Conservation (phyloP, 2,329 filamentous ascomycete genomes). For the Botrytis paeoniae region DNA sequence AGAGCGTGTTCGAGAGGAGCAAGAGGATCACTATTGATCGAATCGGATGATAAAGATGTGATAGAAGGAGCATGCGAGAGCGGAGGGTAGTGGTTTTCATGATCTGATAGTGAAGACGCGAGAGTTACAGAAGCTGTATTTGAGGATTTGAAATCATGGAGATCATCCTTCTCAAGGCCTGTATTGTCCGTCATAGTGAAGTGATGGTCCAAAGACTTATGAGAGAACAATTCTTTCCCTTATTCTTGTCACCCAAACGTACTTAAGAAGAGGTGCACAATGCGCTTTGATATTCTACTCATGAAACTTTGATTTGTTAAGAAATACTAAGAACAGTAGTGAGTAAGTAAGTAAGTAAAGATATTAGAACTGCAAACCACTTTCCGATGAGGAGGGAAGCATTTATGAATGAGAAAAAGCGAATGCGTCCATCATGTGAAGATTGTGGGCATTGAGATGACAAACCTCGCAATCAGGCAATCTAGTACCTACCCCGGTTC, state of each 20-base stretch:
- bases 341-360: not conserved
- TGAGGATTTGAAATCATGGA: conserved; percentile 13
- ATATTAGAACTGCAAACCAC: not conserved
- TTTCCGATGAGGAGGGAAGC: not conserved
- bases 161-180: conserved; percentile 26
- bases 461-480: conserved; percentile 3
- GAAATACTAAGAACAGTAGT: not conserved
- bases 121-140: conserved; percentile 18
- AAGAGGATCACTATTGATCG: conserved; percentile 35
- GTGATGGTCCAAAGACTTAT: not conserved
- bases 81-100: conserved; percentile 26
- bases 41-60: conserved; percentile 24
- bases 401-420: not conserved
- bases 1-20: conserved; percentile 42
- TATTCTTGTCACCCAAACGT: not conserved
- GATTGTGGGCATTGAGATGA: not conserved
- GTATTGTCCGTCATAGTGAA: conserved; percentile 24
- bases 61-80: conserved; percentile 5
- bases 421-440: not conserved
- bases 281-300: not conserved
- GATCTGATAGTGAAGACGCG: conserved; percentile 19
- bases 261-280: not conserved
- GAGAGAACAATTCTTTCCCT: not conserved
- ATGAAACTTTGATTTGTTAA: not conserved
- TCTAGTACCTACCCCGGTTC: not conserved